These are phyloP conservation scores for Schizochytrium sp. DNA, from an alignment of 108 stramenopile species.

Conservation along the genomic window DNA sequence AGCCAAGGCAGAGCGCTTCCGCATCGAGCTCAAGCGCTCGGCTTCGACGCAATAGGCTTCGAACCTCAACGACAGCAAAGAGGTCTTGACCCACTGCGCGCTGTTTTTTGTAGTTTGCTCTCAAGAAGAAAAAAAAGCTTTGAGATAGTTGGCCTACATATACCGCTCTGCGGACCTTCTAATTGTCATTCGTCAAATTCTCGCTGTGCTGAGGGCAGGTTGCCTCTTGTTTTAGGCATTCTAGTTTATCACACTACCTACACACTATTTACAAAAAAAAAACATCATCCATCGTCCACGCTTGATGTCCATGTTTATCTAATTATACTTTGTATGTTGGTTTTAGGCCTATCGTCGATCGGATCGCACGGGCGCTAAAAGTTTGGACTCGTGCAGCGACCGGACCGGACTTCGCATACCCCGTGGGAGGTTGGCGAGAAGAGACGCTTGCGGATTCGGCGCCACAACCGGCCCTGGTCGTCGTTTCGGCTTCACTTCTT, in stretches of 20 bases:
- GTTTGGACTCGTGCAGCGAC: background rate
- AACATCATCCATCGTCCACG: background rate
- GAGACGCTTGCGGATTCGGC: background rate
- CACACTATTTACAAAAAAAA: background rate
- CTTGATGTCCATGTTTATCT: too few species aligned
- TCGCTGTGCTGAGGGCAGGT: background rate
- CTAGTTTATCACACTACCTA: background rate
- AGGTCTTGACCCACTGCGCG: too few species aligned
- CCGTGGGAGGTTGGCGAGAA: background rate
- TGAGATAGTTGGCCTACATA: too few species aligned
- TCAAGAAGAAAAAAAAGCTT: too few species aligned
- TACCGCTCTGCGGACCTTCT: too few species aligned
- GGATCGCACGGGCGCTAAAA: background rate
- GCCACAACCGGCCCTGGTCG: background rate
- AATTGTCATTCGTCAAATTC: too few species aligned
- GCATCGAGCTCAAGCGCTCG: background rate
- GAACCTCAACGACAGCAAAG: too few species aligned
- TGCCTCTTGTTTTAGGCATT: background rate
- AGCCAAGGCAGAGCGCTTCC: constrained; percentile 3
- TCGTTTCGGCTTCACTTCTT: background rate
- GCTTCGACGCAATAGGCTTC: too few species aligned
- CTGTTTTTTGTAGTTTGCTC: too few species aligned
- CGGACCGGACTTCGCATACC: background rate
- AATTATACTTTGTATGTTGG: background rate
- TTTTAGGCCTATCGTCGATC: background rate